Conservation (phyloP, 2,329 filamentous ascomycete species). For the Sclerotinia borealis region DNA sequence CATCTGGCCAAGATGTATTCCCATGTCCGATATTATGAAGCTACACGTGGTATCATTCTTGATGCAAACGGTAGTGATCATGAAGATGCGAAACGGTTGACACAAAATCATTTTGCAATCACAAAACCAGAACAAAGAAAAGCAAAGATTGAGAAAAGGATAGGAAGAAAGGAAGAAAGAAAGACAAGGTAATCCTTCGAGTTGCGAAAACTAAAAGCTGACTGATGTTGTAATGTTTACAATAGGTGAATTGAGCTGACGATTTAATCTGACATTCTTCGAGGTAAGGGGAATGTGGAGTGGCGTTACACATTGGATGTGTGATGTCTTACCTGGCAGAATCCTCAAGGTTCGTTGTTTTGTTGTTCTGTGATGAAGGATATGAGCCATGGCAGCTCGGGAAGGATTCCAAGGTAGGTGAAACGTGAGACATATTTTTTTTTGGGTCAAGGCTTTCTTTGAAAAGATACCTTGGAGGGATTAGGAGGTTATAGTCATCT, state of each 20-base stretch:
- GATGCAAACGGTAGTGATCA: slow-evolving; percentile 7
- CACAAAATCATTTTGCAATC: background rate
- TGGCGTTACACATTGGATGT: background rate
- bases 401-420: too few species aligned
- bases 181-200: background rate
- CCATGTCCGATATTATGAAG: background rate
- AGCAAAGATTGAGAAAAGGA: background rate
- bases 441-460: too few species aligned
- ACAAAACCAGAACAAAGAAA: background rate
- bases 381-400: too few species aligned
- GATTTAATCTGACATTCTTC: background rate
- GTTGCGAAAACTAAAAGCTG: background rate
- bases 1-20: background rate
- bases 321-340: background rate
- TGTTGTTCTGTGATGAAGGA: too few species aligned
- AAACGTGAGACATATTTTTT: too few species aligned
- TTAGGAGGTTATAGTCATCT: too few species aligned
- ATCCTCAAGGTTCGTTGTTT: too few species aligned
- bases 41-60: slow-evolving; percentile 4
- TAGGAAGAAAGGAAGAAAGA: background rate
- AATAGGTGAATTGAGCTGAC: background rate
- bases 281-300: background rate
- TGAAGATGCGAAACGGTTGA: background rate
- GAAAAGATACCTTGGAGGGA: too few species aligned
- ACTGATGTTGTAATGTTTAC: background rate